Base-by-base conservation (phyloP, 116 monocot genomes). In the Phalaenopsis hybrid region DNA sequence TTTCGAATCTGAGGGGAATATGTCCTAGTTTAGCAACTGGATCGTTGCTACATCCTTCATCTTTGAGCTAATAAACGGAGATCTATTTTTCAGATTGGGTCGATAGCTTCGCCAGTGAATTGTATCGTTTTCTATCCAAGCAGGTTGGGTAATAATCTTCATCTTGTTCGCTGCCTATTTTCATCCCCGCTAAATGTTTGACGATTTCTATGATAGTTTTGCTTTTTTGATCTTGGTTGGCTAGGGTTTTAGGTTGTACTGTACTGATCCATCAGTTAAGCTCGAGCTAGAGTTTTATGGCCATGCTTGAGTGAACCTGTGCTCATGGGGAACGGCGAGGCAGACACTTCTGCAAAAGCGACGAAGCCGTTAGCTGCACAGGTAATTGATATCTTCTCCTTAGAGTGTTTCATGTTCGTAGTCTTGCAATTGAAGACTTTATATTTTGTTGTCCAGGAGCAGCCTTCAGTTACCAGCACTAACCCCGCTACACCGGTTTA, bases 271-370 rank as follows among this genome's bases (percentile, higher is more conserved):
- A 46, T 25, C 49, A 50, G 28, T 23, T 51, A 20, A 52, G 77
- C 51, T 50, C 15, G 28, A 3, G 45, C 21, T 77, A 4, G 52
- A 12, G 12, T 23, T 50, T 31, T 50, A 31, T 49, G 31, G 28
- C 28, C 23, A 28, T n/a, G 16, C 50, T 4, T 48, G 51, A 51
- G 51, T 3, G 23, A 77, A 31, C 28, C 23, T 44, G 17, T 46
- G 79, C 21, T 82, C 59, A 89, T 89, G 89, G 89, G 89, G 41
- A 85, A 79, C 77, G 85, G 86, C 75, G 86, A 86, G n/a, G 52
- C 79, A 10, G 82, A 83, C 57, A 77, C 79, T 6, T 75, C 82
- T 0, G 37, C 82, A 13, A 89, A 89, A 72, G 78, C 84, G 8
- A 80, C 89, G 6, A 89, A 89, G 77, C 16, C 84, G 23, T 80